Conservation (phyloP, 208 protist genomes). For the Trypanosoma grayi region DNA sequence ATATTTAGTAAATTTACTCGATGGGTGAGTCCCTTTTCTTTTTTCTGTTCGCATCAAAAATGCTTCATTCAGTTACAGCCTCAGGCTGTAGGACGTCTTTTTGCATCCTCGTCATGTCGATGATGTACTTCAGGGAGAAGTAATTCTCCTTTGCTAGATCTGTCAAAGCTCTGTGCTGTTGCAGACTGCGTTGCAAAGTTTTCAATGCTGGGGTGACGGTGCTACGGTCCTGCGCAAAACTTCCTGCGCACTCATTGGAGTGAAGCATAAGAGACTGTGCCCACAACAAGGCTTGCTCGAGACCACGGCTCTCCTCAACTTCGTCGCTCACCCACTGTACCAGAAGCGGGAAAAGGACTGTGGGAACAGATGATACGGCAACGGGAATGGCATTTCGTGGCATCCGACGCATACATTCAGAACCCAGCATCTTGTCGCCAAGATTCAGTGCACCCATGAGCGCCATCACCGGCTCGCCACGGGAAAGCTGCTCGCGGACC, state of each 20-base stretch:
- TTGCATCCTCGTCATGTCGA: slow-evolving; percentile 67
- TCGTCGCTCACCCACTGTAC: slow-evolving; percentile 82
- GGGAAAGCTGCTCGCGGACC: slow-evolving; percentile 51
- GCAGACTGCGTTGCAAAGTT: slow-evolving; percentile 59
- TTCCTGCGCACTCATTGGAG: slow-evolving; percentile 62
- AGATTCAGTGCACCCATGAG: slow-evolving; percentile 82
- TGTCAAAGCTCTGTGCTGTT: slow-evolving; percentile 58
- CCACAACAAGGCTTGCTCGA: slow-evolving; percentile 82
- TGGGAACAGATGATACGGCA: slow-evolving; percentile 68
- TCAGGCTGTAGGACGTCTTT: slow-evolving; percentile 33
- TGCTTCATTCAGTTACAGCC: slow-evolving; percentile 2
- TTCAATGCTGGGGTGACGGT: slow-evolving; percentile 61
- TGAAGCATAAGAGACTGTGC: slow-evolving; percentile 83
- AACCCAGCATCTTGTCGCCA: slow-evolving; percentile 64
- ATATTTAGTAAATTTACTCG: background rate
- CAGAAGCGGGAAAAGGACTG: slow-evolving; percentile 59
- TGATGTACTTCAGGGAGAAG: slow-evolving; percentile 84
- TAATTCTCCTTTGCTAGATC: slow-evolving; percentile 83
- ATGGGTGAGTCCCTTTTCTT: background rate
- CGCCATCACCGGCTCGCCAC: slow-evolving; percentile 63
- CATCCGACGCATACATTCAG: slow-evolving; percentile 77
- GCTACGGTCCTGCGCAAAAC: slow-evolving; percentile 39
- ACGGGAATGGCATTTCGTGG: slow-evolving; percentile 80
- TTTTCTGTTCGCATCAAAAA: background rate
- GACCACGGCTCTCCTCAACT: slow-evolving; percentile 53